Percentiles rank a stretch among this genome's conserved stretches.
These are phyloP conservation scores for Fusarium goolgardi DNA, from an alignment of 2,329 filamentous ascomycete genomes.

Conservation along the genomic window DNA sequence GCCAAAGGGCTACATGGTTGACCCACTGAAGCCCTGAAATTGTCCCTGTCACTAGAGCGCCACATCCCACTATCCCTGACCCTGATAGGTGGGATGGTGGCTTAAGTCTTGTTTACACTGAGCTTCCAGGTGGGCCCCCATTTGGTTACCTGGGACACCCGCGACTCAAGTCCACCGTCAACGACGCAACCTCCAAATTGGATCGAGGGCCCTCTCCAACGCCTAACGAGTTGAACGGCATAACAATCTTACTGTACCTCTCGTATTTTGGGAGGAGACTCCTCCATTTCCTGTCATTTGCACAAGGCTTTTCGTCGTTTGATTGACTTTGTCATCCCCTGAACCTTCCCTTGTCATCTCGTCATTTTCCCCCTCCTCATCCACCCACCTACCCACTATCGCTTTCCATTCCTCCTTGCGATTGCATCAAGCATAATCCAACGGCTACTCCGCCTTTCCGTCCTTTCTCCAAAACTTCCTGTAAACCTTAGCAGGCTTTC, in stretches of 20 bases:
- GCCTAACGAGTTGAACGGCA: constrained; percentile 26
- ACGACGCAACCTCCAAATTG: constrained; percentile 38
- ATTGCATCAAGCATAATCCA: constrained; percentile 34
- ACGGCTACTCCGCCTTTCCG: constrained; percentile 33
- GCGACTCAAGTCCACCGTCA: constrained; percentile 28
- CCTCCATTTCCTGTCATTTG: constrained; percentile 16
- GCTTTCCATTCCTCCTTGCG: constrained; percentile 13
- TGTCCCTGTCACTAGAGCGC: constrained; percentile 32
- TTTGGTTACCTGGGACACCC: constrained; percentile 44
- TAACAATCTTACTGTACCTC: constrained; percentile 31
- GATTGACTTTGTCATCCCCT: constrained; percentile 15
- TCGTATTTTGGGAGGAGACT: constrained; percentile 21
- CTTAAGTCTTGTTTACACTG: constrained; percentile 44
- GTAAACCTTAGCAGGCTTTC: constrained; percentile 22
- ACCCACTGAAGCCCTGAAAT: constrained; percentile 27
- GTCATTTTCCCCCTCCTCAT: constrained; percentile 8
- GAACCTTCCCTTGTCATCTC: constrained; percentile 4
- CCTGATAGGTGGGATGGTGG: constrained; percentile 41
- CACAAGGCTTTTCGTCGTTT: neutral
- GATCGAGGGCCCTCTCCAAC: constrained; percentile 26
- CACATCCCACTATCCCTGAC: constrained; percentile 27
- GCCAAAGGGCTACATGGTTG: constrained; percentile 16
- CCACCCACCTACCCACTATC: constrained; percentile 5
- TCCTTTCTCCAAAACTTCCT: constrained; percentile 25
- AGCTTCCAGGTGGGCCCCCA: constrained; percentile 34